phyloP scores from a whole-genome alignment of 228 moss, liverwort and hornwort genomes.

The Sphagnum magellanicum region DNA sequence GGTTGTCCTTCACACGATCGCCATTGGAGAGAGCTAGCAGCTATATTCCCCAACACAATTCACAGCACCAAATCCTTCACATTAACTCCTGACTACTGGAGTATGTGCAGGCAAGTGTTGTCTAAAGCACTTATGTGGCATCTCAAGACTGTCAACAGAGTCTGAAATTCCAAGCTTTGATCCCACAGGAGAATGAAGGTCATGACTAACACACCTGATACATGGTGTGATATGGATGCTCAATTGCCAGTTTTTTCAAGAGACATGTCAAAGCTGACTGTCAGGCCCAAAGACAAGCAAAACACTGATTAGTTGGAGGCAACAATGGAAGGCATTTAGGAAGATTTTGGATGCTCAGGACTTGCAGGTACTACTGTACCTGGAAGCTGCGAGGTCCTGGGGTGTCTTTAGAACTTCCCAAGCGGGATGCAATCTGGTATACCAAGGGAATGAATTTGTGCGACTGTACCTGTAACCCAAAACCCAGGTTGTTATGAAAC shows the following conservation, averaged over 20 bases:
- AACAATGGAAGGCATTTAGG: too few relatives aligned
- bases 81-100: too few relatives aligned
- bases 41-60: conserved; percentile 25
- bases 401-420: conserved; percentile 71
- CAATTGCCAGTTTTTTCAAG: conserved; percentile 79
- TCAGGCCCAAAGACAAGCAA: conserved; percentile 14
- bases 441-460: conserved; percentile 94
- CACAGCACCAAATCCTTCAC: not conserved
- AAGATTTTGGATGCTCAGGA: too few relatives aligned
- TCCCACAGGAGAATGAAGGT: not conserved
- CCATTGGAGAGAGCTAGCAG: conserved; percentile 93
- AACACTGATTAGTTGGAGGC: too few relatives aligned
- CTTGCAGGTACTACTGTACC: conserved; percentile 16
- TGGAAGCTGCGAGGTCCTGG: conserved; percentile 57
- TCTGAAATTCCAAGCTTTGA: too few relatives aligned
- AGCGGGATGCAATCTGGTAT: conserved; percentile 94
- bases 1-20: conserved; percentile 96
- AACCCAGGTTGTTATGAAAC: too few relatives aligned
- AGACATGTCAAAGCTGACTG: conserved; percentile 75
- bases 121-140: too few relatives aligned
- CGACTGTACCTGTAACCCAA: conserved; percentile 68
- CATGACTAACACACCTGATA: conserved; percentile 64
- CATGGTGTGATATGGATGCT: conserved; percentile 94
- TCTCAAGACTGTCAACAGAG: too few relatives aligned
- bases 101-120: too few relatives aligned